phyloP scores from a whole-genome alignment of 2,329 filamentous ascomycete genomes.

The Xylogone sp. region DNA sequence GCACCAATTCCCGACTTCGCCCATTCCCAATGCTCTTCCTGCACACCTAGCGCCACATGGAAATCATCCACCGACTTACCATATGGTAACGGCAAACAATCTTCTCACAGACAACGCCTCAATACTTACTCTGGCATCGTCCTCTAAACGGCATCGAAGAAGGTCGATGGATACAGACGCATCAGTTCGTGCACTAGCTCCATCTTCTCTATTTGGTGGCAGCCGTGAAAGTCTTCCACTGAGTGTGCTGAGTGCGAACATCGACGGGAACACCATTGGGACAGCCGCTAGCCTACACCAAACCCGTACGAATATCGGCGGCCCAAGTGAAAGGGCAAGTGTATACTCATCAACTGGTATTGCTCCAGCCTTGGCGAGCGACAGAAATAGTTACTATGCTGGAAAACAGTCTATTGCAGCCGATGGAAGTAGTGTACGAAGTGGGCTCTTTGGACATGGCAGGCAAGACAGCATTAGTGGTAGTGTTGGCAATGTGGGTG shows the following conservation, averaged over 20 bases:
- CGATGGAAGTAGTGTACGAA: slow-evolving; percentile 75
- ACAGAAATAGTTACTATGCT: slow-evolving; percentile 79
- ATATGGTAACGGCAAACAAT: slow-evolving; percentile 75
- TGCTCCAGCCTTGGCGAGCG: slow-evolving; percentile 62
- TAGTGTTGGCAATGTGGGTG: slow-evolving; percentile 59
- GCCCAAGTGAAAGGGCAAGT: slow-evolving; percentile 61
- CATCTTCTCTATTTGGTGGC: slow-evolving; percentile 77
- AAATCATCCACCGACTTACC: slow-evolving; percentile 66
- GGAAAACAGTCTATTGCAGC: slow-evolving; percentile 45
- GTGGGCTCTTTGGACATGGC: slow-evolving; percentile 71
- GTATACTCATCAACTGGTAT: slow-evolving; percentile 76
- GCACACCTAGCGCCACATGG: slow-evolving; percentile 56
- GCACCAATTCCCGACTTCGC: slow-evolving; percentile 60
- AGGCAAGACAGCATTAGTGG: slow-evolving; percentile 79
- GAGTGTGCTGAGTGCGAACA: slow-evolving; percentile 71
- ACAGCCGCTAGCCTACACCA: slow-evolving; percentile 51
- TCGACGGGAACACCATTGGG: slow-evolving; percentile 49
- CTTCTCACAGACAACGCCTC: slow-evolving; percentile 82
- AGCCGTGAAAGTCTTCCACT: slow-evolving; percentile 76
- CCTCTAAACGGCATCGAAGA: slow-evolving; percentile 71
- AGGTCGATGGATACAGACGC: slow-evolving; percentile 83
- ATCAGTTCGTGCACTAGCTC: slow-evolving; percentile 78
- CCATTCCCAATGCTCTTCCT: slow-evolving; percentile 70
- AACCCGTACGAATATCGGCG: slow-evolving; percentile 37
- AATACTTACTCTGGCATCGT: slow-evolving; percentile 79